Conservation (phyloP, 805 yeast genomes). For the Wickerhamiella shivajii region DNA sequence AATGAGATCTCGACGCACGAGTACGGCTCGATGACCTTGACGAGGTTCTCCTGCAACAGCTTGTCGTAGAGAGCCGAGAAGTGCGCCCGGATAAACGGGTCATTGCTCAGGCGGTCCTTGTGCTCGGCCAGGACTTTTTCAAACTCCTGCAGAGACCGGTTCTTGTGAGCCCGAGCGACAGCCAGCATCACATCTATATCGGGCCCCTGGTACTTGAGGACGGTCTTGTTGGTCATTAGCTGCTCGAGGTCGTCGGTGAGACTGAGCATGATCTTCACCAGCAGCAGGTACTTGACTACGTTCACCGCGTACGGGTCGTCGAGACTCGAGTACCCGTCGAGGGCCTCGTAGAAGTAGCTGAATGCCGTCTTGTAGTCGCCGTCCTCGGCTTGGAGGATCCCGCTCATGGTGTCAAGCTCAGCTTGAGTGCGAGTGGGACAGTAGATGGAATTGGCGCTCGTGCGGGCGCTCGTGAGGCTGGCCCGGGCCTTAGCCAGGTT, state of each 20-base stretch:
- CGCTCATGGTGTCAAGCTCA: constrained; percentile 87
- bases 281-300: constrained; percentile 80
- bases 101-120: constrained; percentile 59
- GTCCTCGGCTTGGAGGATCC: constrained; percentile 91
- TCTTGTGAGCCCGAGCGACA: constrained; percentile 75
- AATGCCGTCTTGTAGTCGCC: constrained; percentile 92
- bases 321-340: constrained; percentile 73
- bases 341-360: constrained; percentile 88
- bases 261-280: constrained; percentile 87
- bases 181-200: constrained; percentile 95
- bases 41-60: constrained; percentile 78
- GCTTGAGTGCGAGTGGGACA: constrained; percentile 92
- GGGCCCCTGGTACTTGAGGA: constrained; percentile 58
- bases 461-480: constrained; percentile 84
- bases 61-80: constrained; percentile 88
- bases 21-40: constrained; percentile 91
- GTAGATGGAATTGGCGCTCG: constrained; percentile 93
- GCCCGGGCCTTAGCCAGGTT: constrained; percentile 87
- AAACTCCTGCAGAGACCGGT: constrained; percentile 81
- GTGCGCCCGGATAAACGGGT: constrained; percentile 79
- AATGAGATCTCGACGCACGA: constrained; percentile 89
- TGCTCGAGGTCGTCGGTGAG: constrained; percentile 72
- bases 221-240: constrained; percentile 59
- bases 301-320: constrained; percentile 39
- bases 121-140: constrained; percentile 67